These are phyloP conservation scores for Botryobasidium botryosum DNA, from an alignment of 768 basidiomycete species.

Conservation along the genomic window DNA sequence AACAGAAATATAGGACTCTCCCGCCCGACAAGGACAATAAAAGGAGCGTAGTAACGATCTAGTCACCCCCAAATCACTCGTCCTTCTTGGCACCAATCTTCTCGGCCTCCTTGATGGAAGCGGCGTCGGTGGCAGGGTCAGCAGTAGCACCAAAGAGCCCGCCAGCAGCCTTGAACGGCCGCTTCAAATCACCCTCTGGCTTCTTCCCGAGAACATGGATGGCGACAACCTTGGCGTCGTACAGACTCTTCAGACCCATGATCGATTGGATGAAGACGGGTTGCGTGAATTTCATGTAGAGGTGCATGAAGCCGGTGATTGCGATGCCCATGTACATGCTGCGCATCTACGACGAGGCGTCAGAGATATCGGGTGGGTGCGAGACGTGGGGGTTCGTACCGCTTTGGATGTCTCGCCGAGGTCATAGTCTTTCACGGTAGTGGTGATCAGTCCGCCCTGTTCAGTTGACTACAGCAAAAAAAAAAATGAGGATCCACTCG, in stretches of 20 bases:
- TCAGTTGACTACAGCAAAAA: slow-evolving; percentile 33
- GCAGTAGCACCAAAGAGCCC: slow-evolving; percentile 54
- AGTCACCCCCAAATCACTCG: too few species aligned
- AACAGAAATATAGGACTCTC: too few species aligned
- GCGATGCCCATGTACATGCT: slow-evolving; percentile 50
- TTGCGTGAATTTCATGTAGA: slow-evolving; percentile 90
- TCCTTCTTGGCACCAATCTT: slow-evolving; percentile 76
- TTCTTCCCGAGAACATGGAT: slow-evolving; percentile 68
- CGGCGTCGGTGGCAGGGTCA: slow-evolving; percentile 76
- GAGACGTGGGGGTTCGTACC: slow-evolving; percentile 27
- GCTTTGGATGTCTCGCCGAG: slow-evolving; percentile 67
- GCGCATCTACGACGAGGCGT: slow-evolving; percentile 17
- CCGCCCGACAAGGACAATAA: too few species aligned
- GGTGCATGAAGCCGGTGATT: slow-evolving; percentile 85
- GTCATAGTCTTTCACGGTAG: slow-evolving; percentile 89
- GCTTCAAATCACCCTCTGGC: slow-evolving; percentile 71
- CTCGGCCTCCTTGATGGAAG: slow-evolving; percentile 75
- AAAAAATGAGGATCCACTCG: neutral
- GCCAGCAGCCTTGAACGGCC: slow-evolving; percentile 65
- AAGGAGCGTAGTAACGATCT: too few species aligned
- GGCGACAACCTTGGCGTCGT: slow-evolving; percentile 69
- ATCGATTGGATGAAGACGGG: slow-evolving; percentile 90
- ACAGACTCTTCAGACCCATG: slow-evolving; percentile 85
- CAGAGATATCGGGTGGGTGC: neutral
- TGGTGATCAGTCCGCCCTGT: slow-evolving; percentile 63